Evolutionary conservation across 2,329 filamentous ascomycete species (phyloP), one percentile per base, ranked within the genome.

Genomic region (Ramichloridium luteum): DNA sequence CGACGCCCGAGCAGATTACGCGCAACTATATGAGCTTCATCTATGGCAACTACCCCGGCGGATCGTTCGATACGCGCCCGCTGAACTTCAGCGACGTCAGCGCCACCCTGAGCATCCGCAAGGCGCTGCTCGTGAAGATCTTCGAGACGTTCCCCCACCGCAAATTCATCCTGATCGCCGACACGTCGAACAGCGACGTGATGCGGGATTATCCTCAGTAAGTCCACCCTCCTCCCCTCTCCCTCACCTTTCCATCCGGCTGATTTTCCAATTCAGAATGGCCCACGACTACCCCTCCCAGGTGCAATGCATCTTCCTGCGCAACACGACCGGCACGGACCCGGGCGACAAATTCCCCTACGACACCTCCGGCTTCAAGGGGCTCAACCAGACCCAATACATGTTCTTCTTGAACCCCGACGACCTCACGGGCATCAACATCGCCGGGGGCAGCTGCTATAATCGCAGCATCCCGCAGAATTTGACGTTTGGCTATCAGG

Each of bases 1-100:
- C 80, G 0, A 83, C 80, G 0, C 80, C 80, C 0, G 80, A 85
- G 56, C 80, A 86, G 53, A 68, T 74, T 4, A 83, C 80, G 1
- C 65, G 80, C 25, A 78, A 76, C 43, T 86, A 86, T 59, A 83
- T 84, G 78, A 68, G 79, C 37, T 70, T 79, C 56, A 84, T 86
- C 53, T 85, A 80, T 63, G 70, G 72, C 48, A 82, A 70, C 5
- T 86, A 86, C 51, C 81, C 81, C 0, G 68, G 75, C 10, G 81
- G 81, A 26, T 80, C 74, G 25, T 84, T 84, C 51, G 80, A 86
- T 47, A 83, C 78, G 1, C 70, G 79, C 0, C 80, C 81, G 0
- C 67, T 86, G 13, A 85, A 86, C 62, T 84, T 86, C 59, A 77
- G 70, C n/a, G 77, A 85, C 41, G 63, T 80, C 9, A 63, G 59